Conservation (phyloP, 345 rosid species). For the Melaleuca quinquenervia region DNA sequence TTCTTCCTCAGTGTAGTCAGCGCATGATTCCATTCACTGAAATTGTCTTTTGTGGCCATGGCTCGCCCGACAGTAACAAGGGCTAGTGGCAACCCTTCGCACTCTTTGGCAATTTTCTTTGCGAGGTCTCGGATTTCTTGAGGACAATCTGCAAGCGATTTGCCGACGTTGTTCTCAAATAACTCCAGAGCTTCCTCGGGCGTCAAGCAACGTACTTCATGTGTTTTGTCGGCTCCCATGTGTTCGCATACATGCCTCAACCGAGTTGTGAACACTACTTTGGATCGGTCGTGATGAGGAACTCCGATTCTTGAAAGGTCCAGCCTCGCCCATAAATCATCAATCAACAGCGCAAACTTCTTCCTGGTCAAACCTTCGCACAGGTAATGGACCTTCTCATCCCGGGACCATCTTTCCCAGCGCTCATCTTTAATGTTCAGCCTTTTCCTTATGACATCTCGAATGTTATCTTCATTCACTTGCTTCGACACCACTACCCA, state of each 20-base stretch:
- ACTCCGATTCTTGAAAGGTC: not conserved
- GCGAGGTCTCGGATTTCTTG: not conserved
- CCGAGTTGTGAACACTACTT: conserved; percentile 6
- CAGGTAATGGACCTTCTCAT: not conserved
- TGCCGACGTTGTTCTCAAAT: not conserved
- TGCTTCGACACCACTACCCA: conserved; percentile 1
- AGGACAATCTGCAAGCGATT: not conserved
- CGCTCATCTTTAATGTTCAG: not conserved
- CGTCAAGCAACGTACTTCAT: not conserved
- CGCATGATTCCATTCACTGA: conserved; percentile 1
- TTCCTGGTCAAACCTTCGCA: not conserved
- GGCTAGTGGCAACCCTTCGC: conserved; percentile 13
- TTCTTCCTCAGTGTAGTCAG: not conserved
- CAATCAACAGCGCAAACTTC: conserved; percentile 11
- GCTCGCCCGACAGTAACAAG: conserved; percentile 3
- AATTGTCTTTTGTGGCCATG: not conserved
- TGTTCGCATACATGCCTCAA: not conserved
- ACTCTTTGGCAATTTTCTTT: not conserved
- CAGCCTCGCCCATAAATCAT: conserved; percentile 1
- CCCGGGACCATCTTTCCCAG: not conserved
- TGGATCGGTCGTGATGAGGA: not conserved
- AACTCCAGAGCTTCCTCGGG: not conserved
- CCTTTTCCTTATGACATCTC: not conserved
- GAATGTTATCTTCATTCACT: not conserved
- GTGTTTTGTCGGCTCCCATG: not conserved